Conservation (phyloP, 306 rosid species). For the Pyrus betulifolia region DNA sequence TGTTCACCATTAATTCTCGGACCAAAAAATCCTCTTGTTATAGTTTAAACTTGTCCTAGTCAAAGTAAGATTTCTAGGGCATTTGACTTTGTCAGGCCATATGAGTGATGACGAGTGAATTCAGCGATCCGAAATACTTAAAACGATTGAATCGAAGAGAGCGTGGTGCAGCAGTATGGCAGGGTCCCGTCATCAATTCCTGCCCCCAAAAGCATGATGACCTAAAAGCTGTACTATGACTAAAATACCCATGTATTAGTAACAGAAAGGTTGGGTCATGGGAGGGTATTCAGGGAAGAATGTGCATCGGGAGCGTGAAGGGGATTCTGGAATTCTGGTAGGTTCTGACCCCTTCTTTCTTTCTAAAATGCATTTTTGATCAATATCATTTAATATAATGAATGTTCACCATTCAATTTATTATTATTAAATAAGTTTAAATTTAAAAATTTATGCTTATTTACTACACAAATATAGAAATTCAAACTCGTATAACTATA, state of each 20-base stretch:
- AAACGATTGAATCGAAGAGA: not conserved
- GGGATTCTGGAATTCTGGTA: not conserved
- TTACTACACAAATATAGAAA: too few relatives aligned
- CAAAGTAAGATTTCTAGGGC: not conserved
- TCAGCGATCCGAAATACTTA: not conserved
- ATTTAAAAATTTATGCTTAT: too few relatives aligned
- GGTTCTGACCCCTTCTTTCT: not conserved
- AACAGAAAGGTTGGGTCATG: not conserved
- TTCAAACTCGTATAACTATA: too few relatives aligned
- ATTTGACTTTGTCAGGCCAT: not conserved
- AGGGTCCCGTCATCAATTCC: not conserved
- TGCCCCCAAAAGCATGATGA: not conserved
- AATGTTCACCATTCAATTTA: too few relatives aligned
- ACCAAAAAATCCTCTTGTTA: too few relatives aligned
- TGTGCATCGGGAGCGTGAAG: not conserved
- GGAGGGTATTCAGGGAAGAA: conserved; percentile 1
- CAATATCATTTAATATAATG: too few relatives aligned
- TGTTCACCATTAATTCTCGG: too few relatives aligned
- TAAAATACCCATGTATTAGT: not conserved
- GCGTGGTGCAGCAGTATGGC: not conserved
- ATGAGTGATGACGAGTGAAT: not conserved
- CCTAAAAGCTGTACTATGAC: not conserved
- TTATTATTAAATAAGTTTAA: too few relatives aligned
- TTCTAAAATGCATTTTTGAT: too few relatives aligned
- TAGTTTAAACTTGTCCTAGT: not conserved